Percentiles rank a stretch among this genome's conserved stretches.
phyloP scores from a whole-genome alignment of 495 filamentous ascomycete genomes.

The Elasticomyces elasticus region DNA sequence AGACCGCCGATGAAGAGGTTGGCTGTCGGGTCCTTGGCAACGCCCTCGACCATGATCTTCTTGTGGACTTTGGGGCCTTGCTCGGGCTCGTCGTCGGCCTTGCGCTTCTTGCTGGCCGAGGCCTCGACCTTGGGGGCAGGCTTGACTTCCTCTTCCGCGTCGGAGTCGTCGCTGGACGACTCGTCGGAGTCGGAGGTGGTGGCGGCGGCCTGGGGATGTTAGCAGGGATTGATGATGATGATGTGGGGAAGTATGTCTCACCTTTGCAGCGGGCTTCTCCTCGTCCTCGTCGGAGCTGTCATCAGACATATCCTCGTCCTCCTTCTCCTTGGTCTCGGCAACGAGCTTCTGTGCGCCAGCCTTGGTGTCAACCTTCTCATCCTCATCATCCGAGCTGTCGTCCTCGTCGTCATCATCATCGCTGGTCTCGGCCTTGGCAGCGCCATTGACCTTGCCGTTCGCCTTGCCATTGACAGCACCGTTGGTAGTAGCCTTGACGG shows the following conservation, averaged over 20 bases:
- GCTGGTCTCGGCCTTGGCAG: conserved; percentile 18
- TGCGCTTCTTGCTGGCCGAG: conserved; percentile 65
- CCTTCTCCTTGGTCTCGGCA: neutral
- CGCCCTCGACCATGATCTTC: conserved; percentile 52
- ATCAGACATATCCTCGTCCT: neutral
- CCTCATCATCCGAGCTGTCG: conserved; percentile 12
- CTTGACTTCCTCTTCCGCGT: conserved; percentile 6
- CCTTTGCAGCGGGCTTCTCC: neutral
- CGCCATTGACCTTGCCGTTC: conserved; percentile 20
- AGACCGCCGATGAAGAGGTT: conserved; percentile 90
- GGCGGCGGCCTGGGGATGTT: neutral
- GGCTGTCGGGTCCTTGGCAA: conserved; percentile 43
- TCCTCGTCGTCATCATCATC: conserved; percentile 33
- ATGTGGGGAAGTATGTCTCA: neutral
- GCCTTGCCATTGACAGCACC: conserved; percentile 25
- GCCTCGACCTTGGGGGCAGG: conserved; percentile 1
- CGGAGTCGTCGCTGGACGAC: conserved; percentile 9
- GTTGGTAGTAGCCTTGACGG: conserved; percentile 24
- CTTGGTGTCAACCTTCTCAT: conserved; percentile 10
- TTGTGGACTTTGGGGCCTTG: conserved; percentile 69
- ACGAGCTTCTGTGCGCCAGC: neutral
- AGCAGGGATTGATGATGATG: neutral
- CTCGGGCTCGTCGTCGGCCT: conserved; percentile 60
- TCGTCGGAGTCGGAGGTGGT: conserved; percentile 27
- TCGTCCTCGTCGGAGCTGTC: conserved; percentile 11